Conservation (phyloP, 768 basidiomycete genomes). For the Rhizopogon vesiculosus region DNA sequence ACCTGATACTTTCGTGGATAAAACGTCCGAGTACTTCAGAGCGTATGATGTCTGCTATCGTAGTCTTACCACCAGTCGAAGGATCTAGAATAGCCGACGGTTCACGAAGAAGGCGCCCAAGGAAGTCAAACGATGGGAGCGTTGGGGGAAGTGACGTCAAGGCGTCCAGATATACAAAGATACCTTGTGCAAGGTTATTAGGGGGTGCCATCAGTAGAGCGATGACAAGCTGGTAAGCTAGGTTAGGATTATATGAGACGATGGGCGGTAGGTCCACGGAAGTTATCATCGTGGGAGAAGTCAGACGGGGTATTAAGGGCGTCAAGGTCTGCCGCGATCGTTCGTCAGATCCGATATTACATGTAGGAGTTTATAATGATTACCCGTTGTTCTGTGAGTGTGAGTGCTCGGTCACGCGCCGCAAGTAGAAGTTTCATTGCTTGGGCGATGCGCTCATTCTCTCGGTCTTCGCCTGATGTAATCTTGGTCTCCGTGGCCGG, state of each 20-base stretch:
- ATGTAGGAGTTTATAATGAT: not conserved
- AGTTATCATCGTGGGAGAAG: conserved; percentile 50
- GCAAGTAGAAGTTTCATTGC: conserved; percentile 65
- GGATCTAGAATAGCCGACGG: conserved; percentile 40
- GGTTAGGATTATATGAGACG: conserved; percentile 60
- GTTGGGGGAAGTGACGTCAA: conserved; percentile 66
- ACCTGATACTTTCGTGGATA: conserved; percentile 63
- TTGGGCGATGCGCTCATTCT: conserved; percentile 53
- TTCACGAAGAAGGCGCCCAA: conserved; percentile 66
- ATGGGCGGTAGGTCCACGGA: conserved; percentile 65
- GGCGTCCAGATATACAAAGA: conserved; percentile 56
- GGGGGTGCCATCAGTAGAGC: conserved; percentile 43
- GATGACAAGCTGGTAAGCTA: conserved; percentile 65
- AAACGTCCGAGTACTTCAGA: conserved; percentile 67
- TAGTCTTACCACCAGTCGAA: conserved; percentile 42
- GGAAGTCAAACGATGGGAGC: conserved; percentile 66
- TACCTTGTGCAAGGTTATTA: conserved; percentile 25
- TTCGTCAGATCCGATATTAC: not conserved
- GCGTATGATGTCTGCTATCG: conserved; percentile 60
- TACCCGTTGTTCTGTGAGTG: conserved; percentile 73
- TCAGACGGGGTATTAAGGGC: conserved; percentile 42
- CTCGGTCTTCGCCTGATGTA: conserved; percentile 48
- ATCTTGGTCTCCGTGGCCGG: conserved; percentile 16
- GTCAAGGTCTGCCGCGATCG: conserved; percentile 38
- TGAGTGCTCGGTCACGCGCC: conserved; percentile 68